Evolutionary conservation across 768 basidiomycete genomes (phyloP).

Genomic region (Phlegmacium glaucopus): DNA sequence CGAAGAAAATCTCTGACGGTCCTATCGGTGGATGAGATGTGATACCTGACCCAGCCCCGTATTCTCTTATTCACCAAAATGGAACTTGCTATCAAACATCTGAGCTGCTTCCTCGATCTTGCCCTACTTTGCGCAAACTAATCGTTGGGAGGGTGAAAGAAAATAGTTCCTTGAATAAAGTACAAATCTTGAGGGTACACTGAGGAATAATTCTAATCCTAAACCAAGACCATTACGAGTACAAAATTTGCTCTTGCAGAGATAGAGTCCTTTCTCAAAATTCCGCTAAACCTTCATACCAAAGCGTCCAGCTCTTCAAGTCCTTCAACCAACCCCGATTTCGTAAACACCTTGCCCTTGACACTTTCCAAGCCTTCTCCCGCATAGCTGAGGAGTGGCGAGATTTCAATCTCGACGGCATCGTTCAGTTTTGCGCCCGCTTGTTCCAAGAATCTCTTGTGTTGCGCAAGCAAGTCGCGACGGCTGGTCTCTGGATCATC

Average conservation of each 20-base stretch:
- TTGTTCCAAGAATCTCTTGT: constrained; percentile 74
- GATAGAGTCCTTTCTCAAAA: constrained; percentile 8
- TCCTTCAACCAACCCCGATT: constrained; percentile 64
- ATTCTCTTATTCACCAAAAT: constrained; percentile 4
- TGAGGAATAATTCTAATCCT: too few species aligned
- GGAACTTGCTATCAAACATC: constrained; percentile 5
- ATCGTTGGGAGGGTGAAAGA: too few species aligned
- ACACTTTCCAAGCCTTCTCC: constrained; percentile 86
- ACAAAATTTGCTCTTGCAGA: constrained; percentile 11
- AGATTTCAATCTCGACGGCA: constrained; percentile 85
- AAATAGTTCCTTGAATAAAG: too few species aligned
- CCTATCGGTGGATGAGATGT: constrained; percentile 23
- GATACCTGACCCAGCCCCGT: background rate
- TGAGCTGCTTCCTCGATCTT: too few species aligned
- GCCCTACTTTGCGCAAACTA: too few species aligned
- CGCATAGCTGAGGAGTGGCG: constrained; percentile 83
- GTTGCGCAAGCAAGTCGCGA: constrained; percentile 84
- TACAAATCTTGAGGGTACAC: too few species aligned
- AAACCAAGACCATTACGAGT: constrained; percentile 4
- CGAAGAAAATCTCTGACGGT: constrained; percentile 42
- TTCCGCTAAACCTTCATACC: constrained; percentile 31
- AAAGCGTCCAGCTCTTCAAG: constrained; percentile 73
- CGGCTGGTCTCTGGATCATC: constrained; percentile 92
- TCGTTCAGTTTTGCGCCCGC: constrained; percentile 75
- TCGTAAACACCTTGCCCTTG: constrained; percentile 75